These are phyloP conservation scores for Colletotrichum caudatum DNA, from an alignment of 2,329 filamentous ascomycete genomes.

Conservation along the genomic window DNA sequence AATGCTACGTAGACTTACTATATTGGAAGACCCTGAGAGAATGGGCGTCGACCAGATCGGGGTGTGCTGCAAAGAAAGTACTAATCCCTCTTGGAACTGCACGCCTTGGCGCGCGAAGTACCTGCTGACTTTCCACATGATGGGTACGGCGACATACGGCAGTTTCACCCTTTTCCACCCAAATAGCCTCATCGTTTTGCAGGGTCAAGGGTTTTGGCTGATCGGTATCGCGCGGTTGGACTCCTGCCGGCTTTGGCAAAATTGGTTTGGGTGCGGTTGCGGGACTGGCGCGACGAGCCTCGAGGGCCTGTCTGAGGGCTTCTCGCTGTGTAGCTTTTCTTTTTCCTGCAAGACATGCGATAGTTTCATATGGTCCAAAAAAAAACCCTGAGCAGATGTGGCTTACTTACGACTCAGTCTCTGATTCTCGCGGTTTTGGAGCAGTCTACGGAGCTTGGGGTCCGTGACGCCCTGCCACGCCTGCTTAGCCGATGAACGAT, in stretches of 20 bases:
- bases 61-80: not conserved
- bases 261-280: not conserved
- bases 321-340: not conserved
- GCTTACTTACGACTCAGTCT: not conserved
- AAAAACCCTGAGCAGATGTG: not conserved
- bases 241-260: not conserved
- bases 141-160: not conserved
- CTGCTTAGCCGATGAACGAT: not conserved
- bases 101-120: no score
- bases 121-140: not conserved
- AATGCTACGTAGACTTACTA: not conserved
- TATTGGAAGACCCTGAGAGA: not conserved
- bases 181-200: not conserved
- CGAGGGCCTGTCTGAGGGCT: not conserved
- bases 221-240: not conserved
- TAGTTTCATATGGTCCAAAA: not conserved
- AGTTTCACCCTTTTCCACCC: not conserved
- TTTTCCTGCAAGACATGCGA: not conserved
- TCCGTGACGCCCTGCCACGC: not conserved
- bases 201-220: not conserved
- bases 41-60: not conserved
- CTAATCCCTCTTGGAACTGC: not conserved
- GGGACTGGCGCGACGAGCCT: not conserved
- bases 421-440: not conserved
- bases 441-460: not conserved